These are phyloP conservation scores for Marchantia paleacea DNA, from an alignment of 225 moss, liverwort and hornwort species.

Conservation along the genomic window DNA sequence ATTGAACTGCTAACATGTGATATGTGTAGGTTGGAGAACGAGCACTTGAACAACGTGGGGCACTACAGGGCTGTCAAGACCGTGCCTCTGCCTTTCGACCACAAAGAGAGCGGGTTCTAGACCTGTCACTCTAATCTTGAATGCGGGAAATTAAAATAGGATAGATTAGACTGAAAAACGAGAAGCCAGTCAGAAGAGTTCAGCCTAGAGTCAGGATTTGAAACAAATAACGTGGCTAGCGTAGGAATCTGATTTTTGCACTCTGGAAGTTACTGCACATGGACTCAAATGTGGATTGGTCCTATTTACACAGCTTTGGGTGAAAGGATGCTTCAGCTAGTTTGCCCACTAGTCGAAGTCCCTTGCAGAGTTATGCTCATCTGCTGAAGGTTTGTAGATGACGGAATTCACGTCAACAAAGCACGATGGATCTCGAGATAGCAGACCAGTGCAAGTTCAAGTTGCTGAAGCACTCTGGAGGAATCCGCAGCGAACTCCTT, in stretches of 20 bases:
- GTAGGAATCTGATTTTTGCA: background rate
- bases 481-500: background rate
- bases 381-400: background rate
- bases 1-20: background rate
- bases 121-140: background rate
- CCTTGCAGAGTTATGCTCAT: background rate
- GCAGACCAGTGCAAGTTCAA: background rate
- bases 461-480: background rate
- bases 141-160: background rate
- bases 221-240: background rate
- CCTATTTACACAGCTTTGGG: background rate
- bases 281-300: background rate
- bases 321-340: background rate
- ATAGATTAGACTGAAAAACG: background rate
- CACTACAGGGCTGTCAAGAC: conserved; percentile 45
- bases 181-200: background rate
- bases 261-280: background rate
- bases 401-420: background rate
- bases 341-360: background rate
- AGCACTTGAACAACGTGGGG: conserved; percentile 51
- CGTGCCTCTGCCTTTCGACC: conserved; percentile 43
- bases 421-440: background rate
- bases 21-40: conserved; percentile 41
- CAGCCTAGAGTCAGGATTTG: background rate
- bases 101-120: conserved; percentile 18